Evolutionary conservation across 257 asterid species (phyloP), one percentile per base, ranked within the genome.

Genomic region (Plantago elongata): DNA sequence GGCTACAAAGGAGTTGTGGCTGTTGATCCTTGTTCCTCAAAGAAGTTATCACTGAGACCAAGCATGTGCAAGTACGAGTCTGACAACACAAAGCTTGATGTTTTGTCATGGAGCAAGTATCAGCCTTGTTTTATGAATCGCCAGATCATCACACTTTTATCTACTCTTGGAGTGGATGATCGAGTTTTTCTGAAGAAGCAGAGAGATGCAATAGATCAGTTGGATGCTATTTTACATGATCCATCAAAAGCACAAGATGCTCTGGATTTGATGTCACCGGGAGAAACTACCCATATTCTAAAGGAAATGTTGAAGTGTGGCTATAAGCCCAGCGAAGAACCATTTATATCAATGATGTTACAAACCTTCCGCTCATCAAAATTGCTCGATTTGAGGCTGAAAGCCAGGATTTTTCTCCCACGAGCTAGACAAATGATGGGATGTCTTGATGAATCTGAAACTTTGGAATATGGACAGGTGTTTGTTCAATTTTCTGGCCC

Each of bases 1-100:
- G 96, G 96, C 55, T 91, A 77, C 63, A 91, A 91, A 80, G 98
- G 96, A 9, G 98, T 91, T 29, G 95, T 91, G 72, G 95, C 90
- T 5, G 68, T 88, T 14, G 93, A 86, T 70, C 95, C 89, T 30
- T 40, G 29, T 56, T 84, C 92, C 13, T 54, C 65, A 2, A 13
- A n/a, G 72, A 86, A 91, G 75, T 57, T 92, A 49, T 88, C 93
- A 0, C 52, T 89, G 69, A 79, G 98, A 51, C 65, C 67, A 5
- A 92, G 98, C 84, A 92, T 92, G 98, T 66, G 14, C 48, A 92
- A 92, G 65, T 92, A 84, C 27, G 61, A 79, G 9, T 92, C 97
- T 9, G 69, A 68, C n/a, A 81, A 88, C 55, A 78, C 50, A 11
- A 86, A 84, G 44, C 71, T 91, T 3, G 98, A 91, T 62, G 96